phyloP scores from a whole-genome alignment of 495 filamentous ascomycete genomes.

The Talaromyces borbonicus region DNA sequence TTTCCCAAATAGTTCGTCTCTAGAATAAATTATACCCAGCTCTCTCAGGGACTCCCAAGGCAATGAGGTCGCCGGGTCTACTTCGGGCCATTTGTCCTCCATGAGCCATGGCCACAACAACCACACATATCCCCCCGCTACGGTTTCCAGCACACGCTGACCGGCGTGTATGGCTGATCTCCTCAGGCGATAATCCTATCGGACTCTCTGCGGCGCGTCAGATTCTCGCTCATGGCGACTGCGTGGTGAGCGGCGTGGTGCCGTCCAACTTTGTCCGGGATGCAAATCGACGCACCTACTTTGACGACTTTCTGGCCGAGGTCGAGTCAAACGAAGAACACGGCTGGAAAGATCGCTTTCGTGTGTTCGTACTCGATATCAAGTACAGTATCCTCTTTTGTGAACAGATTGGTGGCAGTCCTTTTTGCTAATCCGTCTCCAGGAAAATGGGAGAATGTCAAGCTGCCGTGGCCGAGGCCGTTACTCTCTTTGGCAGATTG shows the following conservation, averaged over 20 bases:
- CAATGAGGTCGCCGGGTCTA: conserved; percentile 4
- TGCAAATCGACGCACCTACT: conserved; percentile 38
- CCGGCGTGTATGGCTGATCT: conserved; percentile 79
- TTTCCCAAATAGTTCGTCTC: too few species aligned
- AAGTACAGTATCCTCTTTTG: conserved; percentile 25
- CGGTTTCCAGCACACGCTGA: conserved; percentile 49
- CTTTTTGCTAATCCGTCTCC: not conserved
- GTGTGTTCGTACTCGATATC: conserved; percentile 38
- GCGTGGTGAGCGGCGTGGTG: conserved; percentile 66
- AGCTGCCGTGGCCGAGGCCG: conserved; percentile 76
- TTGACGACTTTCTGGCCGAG: conserved; percentile 48
- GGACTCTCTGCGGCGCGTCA: conserved; percentile 61
- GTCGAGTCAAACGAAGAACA: conserved; percentile 54
- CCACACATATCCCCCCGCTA: conserved; percentile 31
- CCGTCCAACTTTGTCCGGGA: conserved; percentile 38
- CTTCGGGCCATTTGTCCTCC: conserved; percentile 4
- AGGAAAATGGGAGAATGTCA: conserved; percentile 52
- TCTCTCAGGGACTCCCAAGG: too few species aligned
- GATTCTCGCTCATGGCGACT: conserved; percentile 77
- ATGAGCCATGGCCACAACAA: conserved; percentile 26
- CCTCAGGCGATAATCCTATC: conserved; percentile 72
- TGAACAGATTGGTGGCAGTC: not conserved
- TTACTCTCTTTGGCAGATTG: conserved; percentile 71
- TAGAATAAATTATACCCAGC: too few species aligned
- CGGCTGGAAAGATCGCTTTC: conserved; percentile 36